These are phyloP conservation scores for Oryza meyeriana DNA, from an alignment of 176 grass and related monocot genomes.

Conservation along the genomic window DNA sequence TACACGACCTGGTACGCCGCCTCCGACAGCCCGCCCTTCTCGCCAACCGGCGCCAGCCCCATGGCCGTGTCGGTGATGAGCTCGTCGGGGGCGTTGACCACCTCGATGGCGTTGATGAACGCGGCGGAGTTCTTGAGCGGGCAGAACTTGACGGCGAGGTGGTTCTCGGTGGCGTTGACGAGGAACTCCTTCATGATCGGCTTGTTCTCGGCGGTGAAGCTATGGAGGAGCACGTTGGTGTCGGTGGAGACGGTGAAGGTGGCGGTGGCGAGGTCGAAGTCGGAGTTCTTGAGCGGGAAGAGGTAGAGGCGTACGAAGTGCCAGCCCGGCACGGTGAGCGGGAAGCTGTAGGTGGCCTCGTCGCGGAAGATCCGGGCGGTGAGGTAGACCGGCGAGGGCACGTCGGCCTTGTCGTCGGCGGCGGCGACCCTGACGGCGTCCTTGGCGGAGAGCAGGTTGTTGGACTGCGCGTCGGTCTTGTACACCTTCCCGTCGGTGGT, in stretches of 20 bases:
- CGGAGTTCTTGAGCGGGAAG: conserved; percentile 57
- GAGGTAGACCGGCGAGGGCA: conserved; percentile 53
- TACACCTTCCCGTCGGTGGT: conserved; percentile 53
- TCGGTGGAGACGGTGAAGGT: conserved; percentile 68
- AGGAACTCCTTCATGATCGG: conserved; percentile 74
- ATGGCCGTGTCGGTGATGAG: conserved; percentile 60
- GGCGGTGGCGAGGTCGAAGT: conserved; percentile 52
- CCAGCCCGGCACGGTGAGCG: conserved; percentile 56
- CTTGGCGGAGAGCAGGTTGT: conserved; percentile 55
- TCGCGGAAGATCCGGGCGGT: conserved; percentile 66
- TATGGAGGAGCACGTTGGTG: conserved; percentile 71
- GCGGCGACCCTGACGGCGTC: conserved; percentile 53
- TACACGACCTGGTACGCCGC: conserved; percentile 65
- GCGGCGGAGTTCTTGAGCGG: conserved; percentile 59
- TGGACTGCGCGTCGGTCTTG: conserved; percentile 67
- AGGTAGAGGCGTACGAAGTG: conserved; percentile 83
- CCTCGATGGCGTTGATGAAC: conserved; percentile 91
- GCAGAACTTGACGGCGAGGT: conserved; percentile 51
- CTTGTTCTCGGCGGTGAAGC: conserved; percentile 57
- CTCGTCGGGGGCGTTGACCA: conserved; percentile 72
- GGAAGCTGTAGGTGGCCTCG: conserved; percentile 79
- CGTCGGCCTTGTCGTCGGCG: conserved; percentile 36
- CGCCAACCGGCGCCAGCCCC: conserved; percentile 44
- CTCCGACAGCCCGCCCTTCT: conserved; percentile 35
- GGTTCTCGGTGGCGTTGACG: conserved; percentile 64